phyloP scores from a whole-genome alignment of 2,329 filamentous ascomycete genomes.

The Trichophyton benhamiae region DNA sequence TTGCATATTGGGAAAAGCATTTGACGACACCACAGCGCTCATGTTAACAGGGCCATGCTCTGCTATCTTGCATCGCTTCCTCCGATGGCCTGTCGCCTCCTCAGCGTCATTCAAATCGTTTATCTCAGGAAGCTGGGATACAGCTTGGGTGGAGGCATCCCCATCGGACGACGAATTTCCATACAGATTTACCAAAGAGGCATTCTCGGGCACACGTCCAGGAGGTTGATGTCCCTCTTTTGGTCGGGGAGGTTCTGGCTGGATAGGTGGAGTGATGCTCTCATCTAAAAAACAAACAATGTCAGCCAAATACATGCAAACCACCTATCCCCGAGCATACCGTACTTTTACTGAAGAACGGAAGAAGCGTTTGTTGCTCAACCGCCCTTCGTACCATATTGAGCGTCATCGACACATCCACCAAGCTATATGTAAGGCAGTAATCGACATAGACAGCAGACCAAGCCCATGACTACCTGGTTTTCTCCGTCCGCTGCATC shows the following conservation, averaged over 20 bases:
- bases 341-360: constrained; percentile 32
- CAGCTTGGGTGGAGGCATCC: background rate
- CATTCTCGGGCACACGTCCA: background rate
- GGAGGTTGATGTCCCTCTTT: background rate
- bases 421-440: background rate
- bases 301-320: background rate
- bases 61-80: background rate
- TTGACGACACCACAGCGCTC: background rate
- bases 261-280: background rate
- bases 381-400: constrained; percentile 18
- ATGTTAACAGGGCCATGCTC: background rate
- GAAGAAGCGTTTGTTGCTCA: constrained; percentile 30
- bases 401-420: background rate
- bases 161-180: background rate
- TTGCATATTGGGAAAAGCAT: background rate
- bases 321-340: background rate
- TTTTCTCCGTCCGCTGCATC: background rate
- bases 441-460: background rate
- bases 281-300: background rate
- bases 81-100: background rate
- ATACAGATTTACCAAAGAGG: background rate
- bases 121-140: background rate
- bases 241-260: background rate
- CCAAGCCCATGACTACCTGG: background rate
- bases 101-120: background rate